A percentile compares a stretch with the other conserved stretches of the same genome.
These are phyloP conservation scores for Tylopilus vinaceipallidus DNA, from an alignment of 768 basidiomycete species.

Conservation along the genomic window DNA sequence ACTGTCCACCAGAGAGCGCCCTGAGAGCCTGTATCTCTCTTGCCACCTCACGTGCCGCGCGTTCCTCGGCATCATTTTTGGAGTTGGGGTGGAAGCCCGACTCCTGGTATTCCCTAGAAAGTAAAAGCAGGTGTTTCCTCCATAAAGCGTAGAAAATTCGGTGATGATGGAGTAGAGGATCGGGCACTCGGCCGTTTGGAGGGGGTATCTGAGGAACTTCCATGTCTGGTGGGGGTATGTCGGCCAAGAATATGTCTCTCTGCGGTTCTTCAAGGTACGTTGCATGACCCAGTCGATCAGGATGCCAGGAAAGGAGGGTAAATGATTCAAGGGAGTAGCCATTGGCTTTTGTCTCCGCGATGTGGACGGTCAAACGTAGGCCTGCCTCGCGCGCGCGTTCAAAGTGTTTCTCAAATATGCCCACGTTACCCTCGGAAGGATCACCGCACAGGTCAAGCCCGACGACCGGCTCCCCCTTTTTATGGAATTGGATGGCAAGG, in stretches of 20 bases:
- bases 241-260: conserved; percentile 44
- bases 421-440: conserved; percentile 59
- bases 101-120: conserved; percentile 20
- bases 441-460: conserved; percentile 83
- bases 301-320: conserved; percentile 56
- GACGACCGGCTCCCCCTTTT: conserved; percentile 60
- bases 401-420: conserved; percentile 50
- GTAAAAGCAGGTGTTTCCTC: conserved; percentile 21
- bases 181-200: conserved; percentile 16
- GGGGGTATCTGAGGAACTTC: conserved; percentile 20
- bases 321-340: conserved; percentile 59
- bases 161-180: conserved; percentile 24
- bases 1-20: conserved; percentile 19
- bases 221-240: conserved; percentile 19
- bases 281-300: conserved; percentile 75
- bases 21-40: conserved; percentile 22
- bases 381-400: conserved; percentile 55
- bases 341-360: conserved; percentile 72
- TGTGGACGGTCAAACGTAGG: conserved; percentile 74
- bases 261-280: conserved; percentile 71
- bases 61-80: conserved; percentile 13
- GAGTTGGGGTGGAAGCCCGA: conserved; percentile 8
- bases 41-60: conserved; percentile 20
- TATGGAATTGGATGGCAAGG: conserved; percentile 53
- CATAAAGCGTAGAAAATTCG: conserved; percentile 22